phyloP scores from a whole-genome alignment of 768 basidiomycete genomes.

The Chlorophyllum brunneum region DNA sequence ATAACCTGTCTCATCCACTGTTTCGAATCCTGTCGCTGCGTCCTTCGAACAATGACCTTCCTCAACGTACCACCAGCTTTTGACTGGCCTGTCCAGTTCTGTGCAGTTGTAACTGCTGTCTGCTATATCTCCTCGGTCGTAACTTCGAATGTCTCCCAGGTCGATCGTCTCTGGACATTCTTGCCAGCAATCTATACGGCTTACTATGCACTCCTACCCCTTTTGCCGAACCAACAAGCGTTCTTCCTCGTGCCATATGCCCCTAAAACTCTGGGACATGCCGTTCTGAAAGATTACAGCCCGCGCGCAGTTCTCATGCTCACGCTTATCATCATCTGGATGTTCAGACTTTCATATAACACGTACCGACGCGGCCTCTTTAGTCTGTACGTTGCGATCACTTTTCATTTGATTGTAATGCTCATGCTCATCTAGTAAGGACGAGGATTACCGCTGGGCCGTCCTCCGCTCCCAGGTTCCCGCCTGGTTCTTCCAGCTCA shows the following conservation, averaged over 20 bases:
- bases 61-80: conserved; percentile 34
- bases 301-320: conserved; percentile 77
- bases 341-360: conserved; percentile 72
- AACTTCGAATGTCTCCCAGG: conserved; percentile 81
- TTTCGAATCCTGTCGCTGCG: background rate
- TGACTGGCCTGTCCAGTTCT: conserved; percentile 64
- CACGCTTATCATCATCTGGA: conserved; percentile 63
- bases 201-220: conserved; percentile 76
- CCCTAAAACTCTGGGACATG: conserved; percentile 42
- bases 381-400: conserved; percentile 43
- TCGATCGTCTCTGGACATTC: conserved; percentile 81
- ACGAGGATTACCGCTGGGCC: conserved; percentile 93
- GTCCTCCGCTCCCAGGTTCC: conserved; percentile 58
- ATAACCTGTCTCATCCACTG: no score
- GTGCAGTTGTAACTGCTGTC: conserved; percentile 37
- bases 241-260: conserved; percentile 50
- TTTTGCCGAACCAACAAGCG: conserved; percentile 41
- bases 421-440: conserved; percentile 40
- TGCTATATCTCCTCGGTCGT: conserved; percentile 61
- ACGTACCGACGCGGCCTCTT: conserved; percentile 83
- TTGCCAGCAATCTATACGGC: conserved; percentile 79
- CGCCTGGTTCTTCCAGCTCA: conserved; percentile 40
- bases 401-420: background rate
- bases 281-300: conserved; percentile 46
- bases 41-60: conserved; percentile 19